These are phyloP conservation scores for Leccinum ponderosum DNA, from an alignment of 1,284 basidiomycete genomes.

Conservation along the genomic window DNA sequence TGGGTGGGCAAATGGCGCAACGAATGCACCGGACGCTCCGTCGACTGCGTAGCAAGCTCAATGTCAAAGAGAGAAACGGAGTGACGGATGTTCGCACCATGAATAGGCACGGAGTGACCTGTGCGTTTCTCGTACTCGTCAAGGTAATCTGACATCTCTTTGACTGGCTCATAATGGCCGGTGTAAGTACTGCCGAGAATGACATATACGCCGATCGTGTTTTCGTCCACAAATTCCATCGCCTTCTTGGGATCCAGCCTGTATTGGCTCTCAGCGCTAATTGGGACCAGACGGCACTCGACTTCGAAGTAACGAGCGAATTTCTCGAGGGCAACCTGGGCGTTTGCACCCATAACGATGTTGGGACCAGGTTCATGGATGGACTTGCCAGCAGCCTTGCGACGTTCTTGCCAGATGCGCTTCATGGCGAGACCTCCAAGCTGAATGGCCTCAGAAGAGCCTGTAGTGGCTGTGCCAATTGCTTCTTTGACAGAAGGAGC, in stretches of 20 bases:
- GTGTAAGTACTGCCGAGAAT: constrained; percentile 91
- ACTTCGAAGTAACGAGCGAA: constrained; percentile 93
- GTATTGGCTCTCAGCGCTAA: constrained; percentile 76
- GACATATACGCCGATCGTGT: constrained; percentile 83
- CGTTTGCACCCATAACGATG: constrained; percentile 81
- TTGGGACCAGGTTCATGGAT: constrained; percentile 84
- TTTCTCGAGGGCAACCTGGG: constrained; percentile 88
- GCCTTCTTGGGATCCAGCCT: constrained; percentile 83
- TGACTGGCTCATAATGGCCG: constrained; percentile 90
- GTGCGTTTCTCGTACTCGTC: constrained; percentile 87
- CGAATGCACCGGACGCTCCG: constrained; percentile 79
- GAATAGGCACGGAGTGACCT: constrained; percentile 81
- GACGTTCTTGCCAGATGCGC: constrained; percentile 88
- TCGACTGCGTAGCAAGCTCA: constrained; percentile 50
- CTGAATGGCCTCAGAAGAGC: constrained; percentile 92
- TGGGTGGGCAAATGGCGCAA: constrained; percentile 84
- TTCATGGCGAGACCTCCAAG: constrained; percentile 96
- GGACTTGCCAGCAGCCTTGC: constrained; percentile 84
- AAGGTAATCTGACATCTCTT: constrained; percentile 82
- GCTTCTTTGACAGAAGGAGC: constrained; percentile 74
- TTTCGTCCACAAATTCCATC: constrained; percentile 90
- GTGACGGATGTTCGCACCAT: constrained; percentile 52
- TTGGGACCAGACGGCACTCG: constrained; percentile 79
- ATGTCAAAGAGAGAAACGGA: constrained; percentile 2
- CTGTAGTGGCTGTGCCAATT: constrained; percentile 92